phyloP scores from a whole-genome alignment of 768 basidiomycete genomes.

The Suillus tomentosus region DNA sequence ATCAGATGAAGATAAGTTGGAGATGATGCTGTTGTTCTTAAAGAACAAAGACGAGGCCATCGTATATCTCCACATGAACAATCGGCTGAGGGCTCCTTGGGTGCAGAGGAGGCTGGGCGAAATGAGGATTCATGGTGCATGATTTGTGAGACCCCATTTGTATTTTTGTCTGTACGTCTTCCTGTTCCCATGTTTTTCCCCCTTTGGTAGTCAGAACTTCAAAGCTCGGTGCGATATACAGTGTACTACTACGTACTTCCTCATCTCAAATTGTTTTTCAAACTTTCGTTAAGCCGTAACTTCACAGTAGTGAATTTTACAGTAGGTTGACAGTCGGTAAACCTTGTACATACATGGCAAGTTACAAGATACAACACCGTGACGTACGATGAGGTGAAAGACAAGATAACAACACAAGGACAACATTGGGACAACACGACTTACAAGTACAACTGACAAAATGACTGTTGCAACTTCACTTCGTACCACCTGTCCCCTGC shows the following conservation, averaged over 20 bases:
- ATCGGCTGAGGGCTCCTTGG: too few relatives aligned
- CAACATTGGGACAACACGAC: neutral
- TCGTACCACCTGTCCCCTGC: neutral
- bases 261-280: neutral
- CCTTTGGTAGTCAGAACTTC: too few relatives aligned
- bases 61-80: too few relatives aligned
- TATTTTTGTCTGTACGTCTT: neutral
- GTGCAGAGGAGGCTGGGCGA: too few relatives aligned
- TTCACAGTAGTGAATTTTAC: neutral
- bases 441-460: neutral
- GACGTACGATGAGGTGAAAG: neutral
- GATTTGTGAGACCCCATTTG: neutral
- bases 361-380: neutral
- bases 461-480: neutral
- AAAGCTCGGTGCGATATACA: too few relatives aligned
- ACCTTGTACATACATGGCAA: neutral
- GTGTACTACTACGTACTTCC: too few relatives aligned
- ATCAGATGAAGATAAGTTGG: too few relatives aligned
- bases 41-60: too few relatives aligned
- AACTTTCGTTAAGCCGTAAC: neutral
- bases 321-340: neutral
- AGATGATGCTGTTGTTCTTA: too few relatives aligned
- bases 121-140: slow-evolving; percentile 46
- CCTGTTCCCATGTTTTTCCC: neutral
- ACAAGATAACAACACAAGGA: neutral